A percentile compares a stretch with the other conserved stretches of the same genome.
phyloP scores from a whole-genome alignment of 306 rosid genomes.

The Nissolia schottii region DNA sequence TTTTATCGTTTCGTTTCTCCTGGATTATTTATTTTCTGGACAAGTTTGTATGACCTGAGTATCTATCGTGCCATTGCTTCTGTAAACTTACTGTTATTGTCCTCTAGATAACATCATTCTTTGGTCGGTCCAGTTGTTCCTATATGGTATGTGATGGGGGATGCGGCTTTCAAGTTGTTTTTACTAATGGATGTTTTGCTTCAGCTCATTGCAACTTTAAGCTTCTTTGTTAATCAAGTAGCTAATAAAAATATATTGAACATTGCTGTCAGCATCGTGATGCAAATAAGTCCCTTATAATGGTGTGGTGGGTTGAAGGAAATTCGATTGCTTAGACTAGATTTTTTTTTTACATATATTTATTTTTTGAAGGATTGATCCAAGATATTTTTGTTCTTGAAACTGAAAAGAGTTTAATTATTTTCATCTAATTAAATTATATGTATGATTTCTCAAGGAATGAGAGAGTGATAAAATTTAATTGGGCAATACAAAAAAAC shows the following conservation, averaged over 20 bases:
- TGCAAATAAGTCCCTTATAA: too few relatives aligned
- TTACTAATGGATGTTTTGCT: conserved; percentile 12
- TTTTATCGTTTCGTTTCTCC: conserved; percentile 23
- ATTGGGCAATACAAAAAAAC: too few relatives aligned
- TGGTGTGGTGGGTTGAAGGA: too few relatives aligned
- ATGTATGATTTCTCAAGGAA: too few relatives aligned
- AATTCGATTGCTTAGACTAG: too few relatives aligned
- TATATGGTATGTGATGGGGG: conserved; percentile 20
- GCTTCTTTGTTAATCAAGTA: background rate
- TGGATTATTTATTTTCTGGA: conserved; percentile 28
- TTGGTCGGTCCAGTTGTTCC: conserved; percentile 27
- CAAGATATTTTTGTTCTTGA: too few relatives aligned
- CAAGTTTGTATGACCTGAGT: conserved; percentile 16
- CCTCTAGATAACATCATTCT: conserved; percentile 24
- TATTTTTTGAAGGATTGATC: too few relatives aligned
- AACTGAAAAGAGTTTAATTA: too few relatives aligned
- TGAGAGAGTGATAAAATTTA: too few relatives aligned
- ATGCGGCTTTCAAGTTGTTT: conserved; percentile 4
- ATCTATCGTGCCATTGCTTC: conserved; percentile 28
- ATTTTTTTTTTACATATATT: too few relatives aligned
- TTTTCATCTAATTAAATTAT: too few relatives aligned
- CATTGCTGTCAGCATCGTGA: background rate
- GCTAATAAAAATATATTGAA: conserved; percentile 6
- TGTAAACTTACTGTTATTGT: conserved; percentile 12
- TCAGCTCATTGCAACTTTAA: background rate